phyloP scores from a whole-genome alignment of 2,329 filamentous ascomycete species.

The Gremmenia infestans region DNA sequence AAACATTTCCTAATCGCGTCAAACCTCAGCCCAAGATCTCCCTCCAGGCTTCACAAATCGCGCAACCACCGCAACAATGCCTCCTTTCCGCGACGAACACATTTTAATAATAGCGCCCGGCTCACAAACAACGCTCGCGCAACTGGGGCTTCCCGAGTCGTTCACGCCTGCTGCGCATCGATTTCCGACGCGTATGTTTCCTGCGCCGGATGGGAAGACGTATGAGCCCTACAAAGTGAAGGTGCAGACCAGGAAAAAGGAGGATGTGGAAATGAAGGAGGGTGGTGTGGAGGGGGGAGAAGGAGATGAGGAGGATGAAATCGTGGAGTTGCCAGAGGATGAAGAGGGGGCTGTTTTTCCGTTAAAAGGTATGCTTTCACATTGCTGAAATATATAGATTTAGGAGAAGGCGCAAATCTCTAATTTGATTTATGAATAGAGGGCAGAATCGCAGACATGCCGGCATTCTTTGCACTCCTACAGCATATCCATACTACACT shows the following conservation, averaged over 20 bases:
- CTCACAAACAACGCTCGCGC: conserved; percentile 31
- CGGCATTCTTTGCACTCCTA: conserved; percentile 87
- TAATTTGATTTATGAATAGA: conserved; percentile 37
- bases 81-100: conserved; percentile 30
- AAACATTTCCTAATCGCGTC: background rate
- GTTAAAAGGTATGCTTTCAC: conserved; percentile 49
- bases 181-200: conserved; percentile 91
- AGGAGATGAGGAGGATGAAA: conserved; percentile 56
- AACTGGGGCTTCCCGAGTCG: conserved; percentile 32
- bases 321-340: conserved; percentile 83
- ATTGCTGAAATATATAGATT: background rate
- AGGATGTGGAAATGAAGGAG: conserved; percentile 32
- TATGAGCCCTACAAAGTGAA: conserved; percentile 80
- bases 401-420: conserved; percentile 1
- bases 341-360: conserved; percentile 89
- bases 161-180: conserved; percentile 83
- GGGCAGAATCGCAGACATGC: conserved; percentile 84
- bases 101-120: conserved; percentile 42
- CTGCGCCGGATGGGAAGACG: conserved; percentile 67
- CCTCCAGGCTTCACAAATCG: background rate
- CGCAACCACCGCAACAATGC: conserved; percentile 19
- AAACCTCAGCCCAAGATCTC: background rate
- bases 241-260: conserved; percentile 61
- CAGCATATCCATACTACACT: conserved; percentile 87
- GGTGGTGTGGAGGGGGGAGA: conserved; percentile 24